A percentile compares a stretch with the other conserved stretches of the same genome.
phyloP scores from a whole-genome alignment of 106 monocot genomes.

The Dendrobium catenatum region DNA sequence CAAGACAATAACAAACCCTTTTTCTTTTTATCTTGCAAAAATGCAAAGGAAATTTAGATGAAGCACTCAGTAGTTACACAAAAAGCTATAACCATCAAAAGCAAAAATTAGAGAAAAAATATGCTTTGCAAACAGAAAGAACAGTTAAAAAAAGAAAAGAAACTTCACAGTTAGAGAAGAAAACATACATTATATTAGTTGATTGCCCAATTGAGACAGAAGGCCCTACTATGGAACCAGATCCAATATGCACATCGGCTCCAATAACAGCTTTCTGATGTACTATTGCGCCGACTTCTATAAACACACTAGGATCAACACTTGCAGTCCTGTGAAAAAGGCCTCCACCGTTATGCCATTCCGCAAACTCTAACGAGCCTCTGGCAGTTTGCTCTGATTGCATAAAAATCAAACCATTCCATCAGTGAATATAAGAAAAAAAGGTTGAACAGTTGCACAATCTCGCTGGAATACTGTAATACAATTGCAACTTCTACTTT shows the following conservation, averaged over 20 bases:
- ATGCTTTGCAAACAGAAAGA: neutral
- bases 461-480: neutral
- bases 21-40: neutral
- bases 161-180: neutral
- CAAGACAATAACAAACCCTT: neutral
- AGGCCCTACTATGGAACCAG: conserved; percentile 81
- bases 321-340: conserved; percentile 50
- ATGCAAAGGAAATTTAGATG: neutral
- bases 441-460: neutral
- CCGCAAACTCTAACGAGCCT: conserved; percentile 29
- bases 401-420: neutral
- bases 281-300: conserved; percentile 78
- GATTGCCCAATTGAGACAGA: conserved; percentile 64
- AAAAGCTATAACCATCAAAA: neutral
- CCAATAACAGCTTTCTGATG: conserved; percentile 55
- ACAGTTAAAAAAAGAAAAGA: neutral
- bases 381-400: conserved; percentile 18
- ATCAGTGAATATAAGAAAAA: conserved; percentile 8
- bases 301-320: conserved; percentile 50
- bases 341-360: conserved; percentile 86
- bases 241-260: conserved; percentile 63
- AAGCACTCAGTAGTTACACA: neutral
- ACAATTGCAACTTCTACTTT: neutral
- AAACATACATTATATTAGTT: conserved; percentile 60
- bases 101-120: neutral